phyloP scores from a whole-genome alignment of 305 asterid species.

The Withania somnifera region DNA sequence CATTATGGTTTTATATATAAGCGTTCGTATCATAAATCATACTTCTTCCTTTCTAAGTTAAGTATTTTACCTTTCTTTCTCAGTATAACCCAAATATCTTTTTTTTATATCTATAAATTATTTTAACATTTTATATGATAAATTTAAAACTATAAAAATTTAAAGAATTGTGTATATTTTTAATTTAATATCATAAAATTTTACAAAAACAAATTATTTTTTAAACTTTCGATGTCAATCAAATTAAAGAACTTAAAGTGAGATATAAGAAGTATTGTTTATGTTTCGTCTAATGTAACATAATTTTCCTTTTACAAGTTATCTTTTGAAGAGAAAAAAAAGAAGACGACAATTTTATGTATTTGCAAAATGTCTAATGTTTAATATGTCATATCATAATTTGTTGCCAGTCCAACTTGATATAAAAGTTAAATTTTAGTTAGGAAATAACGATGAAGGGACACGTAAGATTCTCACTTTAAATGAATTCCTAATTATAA shows the following conservation, averaged over 20 bases:
- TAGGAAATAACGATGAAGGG: neutral
- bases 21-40: neutral
- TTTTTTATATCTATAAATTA: too few relatives aligned
- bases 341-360: neutral
- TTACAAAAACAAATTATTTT: too few relatives aligned
- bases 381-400: neutral
- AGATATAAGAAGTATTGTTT: too few relatives aligned
- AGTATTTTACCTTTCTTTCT: too few relatives aligned
- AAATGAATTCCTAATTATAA: neutral
- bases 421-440: neutral
- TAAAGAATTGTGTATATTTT: too few relatives aligned
- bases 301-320: neutral
- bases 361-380: neutral
- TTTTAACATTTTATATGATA: too few relatives aligned
- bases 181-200: too few relatives aligned
- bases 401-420: neutral
- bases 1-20: neutral
- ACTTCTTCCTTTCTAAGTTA: too few relatives aligned
- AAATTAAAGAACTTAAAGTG: too few relatives aligned
- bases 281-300: neutral
- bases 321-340: neutral
- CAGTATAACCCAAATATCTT: too few relatives aligned
- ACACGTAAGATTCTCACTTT: neutral
- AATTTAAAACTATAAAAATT: too few relatives aligned
- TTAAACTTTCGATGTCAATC: too few relatives aligned